Evolutionary conservation across 2,329 filamentous ascomycete species (phyloP).

Genomic region (Chaetomium olivaceum): DNA sequence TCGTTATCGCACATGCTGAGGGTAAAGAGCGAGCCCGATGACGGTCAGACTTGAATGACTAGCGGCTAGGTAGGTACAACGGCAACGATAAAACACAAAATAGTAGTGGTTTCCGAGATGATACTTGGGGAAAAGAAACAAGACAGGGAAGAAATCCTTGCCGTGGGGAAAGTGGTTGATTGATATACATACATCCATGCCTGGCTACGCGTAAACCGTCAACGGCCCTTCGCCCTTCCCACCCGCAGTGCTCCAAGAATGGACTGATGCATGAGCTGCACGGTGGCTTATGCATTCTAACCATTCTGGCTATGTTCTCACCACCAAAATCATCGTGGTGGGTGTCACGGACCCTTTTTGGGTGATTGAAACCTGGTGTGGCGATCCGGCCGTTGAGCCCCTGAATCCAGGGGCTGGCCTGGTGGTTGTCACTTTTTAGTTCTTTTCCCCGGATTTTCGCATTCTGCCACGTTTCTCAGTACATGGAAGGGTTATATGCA

Average conservation of each 20-base stretch:
- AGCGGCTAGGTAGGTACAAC: background rate
- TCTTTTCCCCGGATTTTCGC: conserved; percentile 4
- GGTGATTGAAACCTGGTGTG: background rate
- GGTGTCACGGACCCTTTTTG: conserved; percentile 14
- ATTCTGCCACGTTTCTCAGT: background rate
- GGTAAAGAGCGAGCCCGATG: background rate
- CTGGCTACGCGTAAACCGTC: background rate
- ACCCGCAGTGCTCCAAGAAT: background rate
- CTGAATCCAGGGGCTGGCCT: background rate
- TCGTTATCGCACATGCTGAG: conserved; percentile 22
- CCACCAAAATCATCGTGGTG: background rate
- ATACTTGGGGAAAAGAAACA: background rate
- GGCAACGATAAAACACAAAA: background rate
- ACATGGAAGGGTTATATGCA: background rate
- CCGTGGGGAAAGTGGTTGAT: background rate
- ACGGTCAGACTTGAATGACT: background rate
- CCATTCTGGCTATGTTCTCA: background rate
- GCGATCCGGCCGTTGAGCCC: conserved; percentile 4
- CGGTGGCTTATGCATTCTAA: background rate
- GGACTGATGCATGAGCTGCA: conserved; percentile 9
- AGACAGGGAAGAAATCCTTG: background rate
- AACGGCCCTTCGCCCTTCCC: background rate
- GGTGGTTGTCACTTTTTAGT: no score
- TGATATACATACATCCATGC: background rate
- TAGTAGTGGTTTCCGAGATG: background rate